A percentile compares a stretch with the other conserved stretches of the same genome.
Conservation (phyloP, 2,329 filamentous ascomycete genomes). For the Biscogniauxia mediterranea region DNA sequence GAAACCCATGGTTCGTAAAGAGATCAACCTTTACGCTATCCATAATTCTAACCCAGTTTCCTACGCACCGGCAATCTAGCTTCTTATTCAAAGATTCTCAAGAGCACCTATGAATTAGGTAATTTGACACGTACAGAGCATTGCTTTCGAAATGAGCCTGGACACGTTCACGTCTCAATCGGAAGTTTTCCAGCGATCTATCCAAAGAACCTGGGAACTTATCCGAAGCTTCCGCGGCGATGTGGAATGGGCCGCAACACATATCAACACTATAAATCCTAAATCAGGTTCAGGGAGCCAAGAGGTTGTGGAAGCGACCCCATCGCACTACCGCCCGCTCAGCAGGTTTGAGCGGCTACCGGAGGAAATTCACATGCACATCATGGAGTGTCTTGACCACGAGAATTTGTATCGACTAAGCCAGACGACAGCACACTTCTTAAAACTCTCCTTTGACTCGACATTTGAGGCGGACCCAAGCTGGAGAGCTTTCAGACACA, state of each 20-base stretch:
- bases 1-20: no score
- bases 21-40: no score
- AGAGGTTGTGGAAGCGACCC: neutral
- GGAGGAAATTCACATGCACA: constrained; percentile 15
- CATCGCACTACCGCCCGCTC: neutral
- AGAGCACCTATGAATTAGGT: neutral
- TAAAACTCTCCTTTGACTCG: constrained; percentile 15
- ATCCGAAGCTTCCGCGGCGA: neutral
- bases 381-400: constrained; percentile 17
- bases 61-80: no score
- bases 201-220: neutral
- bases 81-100: no score
- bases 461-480: constrained; percentile 9
- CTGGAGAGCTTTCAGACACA: constrained; percentile 15
- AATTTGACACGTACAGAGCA: neutral
- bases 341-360: constrained; percentile 17
- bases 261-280: neutral
- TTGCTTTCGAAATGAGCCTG: neutral
- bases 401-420: constrained; percentile 18
- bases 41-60: no score
- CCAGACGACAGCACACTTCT: constrained; percentile 12
- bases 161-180: neutral
- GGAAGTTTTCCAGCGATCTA: neutral
- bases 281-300: neutral
- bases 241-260: neutral